Evolutionary conservation across 805 yeast species (phyloP).

Genomic region (Lipomyces starkeyi): DNA sequence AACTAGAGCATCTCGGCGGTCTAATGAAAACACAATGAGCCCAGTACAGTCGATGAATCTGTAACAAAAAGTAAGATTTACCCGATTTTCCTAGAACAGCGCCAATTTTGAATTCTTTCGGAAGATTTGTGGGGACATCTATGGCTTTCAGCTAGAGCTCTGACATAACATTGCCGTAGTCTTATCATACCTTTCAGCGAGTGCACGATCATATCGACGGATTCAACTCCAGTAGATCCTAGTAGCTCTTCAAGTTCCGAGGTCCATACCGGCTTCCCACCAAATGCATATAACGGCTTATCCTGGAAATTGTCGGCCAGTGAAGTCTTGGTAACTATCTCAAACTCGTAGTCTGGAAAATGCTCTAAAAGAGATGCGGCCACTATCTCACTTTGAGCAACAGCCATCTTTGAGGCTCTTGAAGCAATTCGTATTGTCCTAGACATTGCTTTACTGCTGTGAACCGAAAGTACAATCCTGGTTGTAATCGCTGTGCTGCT

Average conservation of each 20-base stretch:
- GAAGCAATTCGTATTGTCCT: conserved; percentile 65
- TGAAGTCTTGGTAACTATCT: conserved; percentile 80
- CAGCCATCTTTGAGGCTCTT: conserved; percentile 84
- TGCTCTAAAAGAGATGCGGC: conserved; percentile 61
- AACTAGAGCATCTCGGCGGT: conserved; percentile 84
- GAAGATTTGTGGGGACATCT: conserved; percentile 77
- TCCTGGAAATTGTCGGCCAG: conserved; percentile 87
- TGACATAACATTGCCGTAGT: too few species aligned
- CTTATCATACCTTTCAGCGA: conserved; percentile 79
- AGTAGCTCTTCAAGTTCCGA: conserved; percentile 86
- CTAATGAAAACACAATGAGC: conserved; percentile 45
- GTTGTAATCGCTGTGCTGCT: too few species aligned
- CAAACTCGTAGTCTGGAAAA: conserved; percentile 70
- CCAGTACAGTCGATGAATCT: too few species aligned
- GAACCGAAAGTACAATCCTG: too few species aligned
- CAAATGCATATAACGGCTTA: conserved; percentile 89
- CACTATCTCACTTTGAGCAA: conserved; percentile 80
- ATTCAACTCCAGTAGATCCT: conserved; percentile 63
- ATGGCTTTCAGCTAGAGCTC: not conserved
- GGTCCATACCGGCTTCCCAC: conserved; percentile 97
- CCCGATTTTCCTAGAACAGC: conserved; percentile 78
- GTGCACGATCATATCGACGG: conserved; percentile 89
- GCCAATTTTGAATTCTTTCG: conserved; percentile 88
- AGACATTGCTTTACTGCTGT: not conserved
- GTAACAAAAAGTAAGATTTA: conserved; percentile 2